Base-by-base conservation (phyloP, 208 protist species). In the Crithidia expoeki region DNA sequence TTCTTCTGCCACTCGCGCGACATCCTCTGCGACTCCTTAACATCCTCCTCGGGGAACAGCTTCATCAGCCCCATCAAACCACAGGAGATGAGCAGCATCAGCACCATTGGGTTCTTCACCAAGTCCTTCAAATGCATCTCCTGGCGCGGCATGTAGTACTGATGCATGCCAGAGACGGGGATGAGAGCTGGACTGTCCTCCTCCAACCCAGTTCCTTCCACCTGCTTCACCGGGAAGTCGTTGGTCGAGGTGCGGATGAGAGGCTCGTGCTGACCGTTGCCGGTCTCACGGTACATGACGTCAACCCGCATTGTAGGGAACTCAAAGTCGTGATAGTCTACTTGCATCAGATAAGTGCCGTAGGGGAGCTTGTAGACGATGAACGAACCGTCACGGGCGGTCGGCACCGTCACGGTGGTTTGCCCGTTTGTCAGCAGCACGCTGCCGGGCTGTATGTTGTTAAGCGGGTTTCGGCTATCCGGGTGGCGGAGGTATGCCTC, bases 331-430 rank as follows among this genome's bases (percentile, higher is more conserved):
- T 86, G 77, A 74, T 88, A 96, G 36, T 96, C 91, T 16, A 74
- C 83, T 67, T 94, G 88, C 28, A 96, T 66, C 32, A 90, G 65
- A 67, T 96, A 96, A n/a, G 79, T 82, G 40, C 91, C 91, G 71
- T 88, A 91, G 2, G 91, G 88, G 12, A 96, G 49, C 46, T 80
- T 72, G 67, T 91, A 81, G 4, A 80, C 77, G 23, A 90, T 85
- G 66, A 96, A 96, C 21, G 80, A 81, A 14, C 91, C 90, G 61
- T 93, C 90, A 4, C 65, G 62, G 30, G 85, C 66, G 6, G 86
- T 81, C 21, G 88, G 80, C 6, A 92, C 84, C 49, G 83, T 80
- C 50, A 90, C 64, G 12, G 56, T 76, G 16, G 68, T 40, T 30
- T 82, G 56, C 17, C 73, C 81, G 55, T 84, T 85, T 47, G 74